phyloP scores from a whole-genome alignment of 75 land plant genomes.

The Selaginella moellendorffii region DNA sequence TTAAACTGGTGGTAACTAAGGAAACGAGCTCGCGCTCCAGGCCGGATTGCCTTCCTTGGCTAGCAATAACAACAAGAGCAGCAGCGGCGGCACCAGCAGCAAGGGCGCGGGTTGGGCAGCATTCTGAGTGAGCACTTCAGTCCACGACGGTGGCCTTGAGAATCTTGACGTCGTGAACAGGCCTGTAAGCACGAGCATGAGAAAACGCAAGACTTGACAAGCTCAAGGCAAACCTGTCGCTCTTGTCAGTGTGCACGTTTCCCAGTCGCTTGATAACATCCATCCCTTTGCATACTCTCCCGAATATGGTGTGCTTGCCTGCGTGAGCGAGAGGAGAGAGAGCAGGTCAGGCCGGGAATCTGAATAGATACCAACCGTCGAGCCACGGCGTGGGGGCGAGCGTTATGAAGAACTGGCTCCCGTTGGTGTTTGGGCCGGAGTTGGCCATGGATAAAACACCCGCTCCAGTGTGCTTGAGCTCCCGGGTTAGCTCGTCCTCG shows the following conservation, averaged over 20 bases:
- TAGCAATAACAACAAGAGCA: background rate
- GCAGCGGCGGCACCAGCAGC: conserved; percentile 8
- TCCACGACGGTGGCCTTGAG: conserved; percentile 16
- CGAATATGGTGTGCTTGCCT: conserved; percentile 97
- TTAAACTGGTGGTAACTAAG: background rate
- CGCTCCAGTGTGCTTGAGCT: conserved; percentile 87
- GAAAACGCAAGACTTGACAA: background rate
- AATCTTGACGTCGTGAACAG: conserved; percentile 22
- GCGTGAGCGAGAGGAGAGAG: conserved; percentile 15
- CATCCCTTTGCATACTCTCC: conserved; percentile 79
- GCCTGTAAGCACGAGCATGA: conserved; percentile 8
- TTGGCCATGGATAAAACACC: conserved; percentile 92
- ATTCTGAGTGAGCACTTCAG: conserved; percentile 11
- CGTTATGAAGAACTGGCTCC: conserved; percentile 90
- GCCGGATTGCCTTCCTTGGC: background rate
- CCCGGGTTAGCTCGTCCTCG: conserved; percentile 68
- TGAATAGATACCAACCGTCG: conserved; percentile 40
- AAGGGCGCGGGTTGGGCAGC: conserved; percentile 17
- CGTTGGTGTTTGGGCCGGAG: conserved; percentile 86
- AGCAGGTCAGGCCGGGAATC: background rate
- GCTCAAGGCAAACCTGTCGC: conserved; percentile 42
- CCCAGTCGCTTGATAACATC: conserved; percentile 84
- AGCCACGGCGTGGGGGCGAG: conserved; percentile 61
- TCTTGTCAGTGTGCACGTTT: conserved; percentile 77
- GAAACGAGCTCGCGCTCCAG: background rate